Percentiles rank a stretch among this genome's conserved stretches.
phyloP scores from a whole-genome alignment of 225 moss, liverwort and hornwort genomes.

The Anthoceros angustus region DNA sequence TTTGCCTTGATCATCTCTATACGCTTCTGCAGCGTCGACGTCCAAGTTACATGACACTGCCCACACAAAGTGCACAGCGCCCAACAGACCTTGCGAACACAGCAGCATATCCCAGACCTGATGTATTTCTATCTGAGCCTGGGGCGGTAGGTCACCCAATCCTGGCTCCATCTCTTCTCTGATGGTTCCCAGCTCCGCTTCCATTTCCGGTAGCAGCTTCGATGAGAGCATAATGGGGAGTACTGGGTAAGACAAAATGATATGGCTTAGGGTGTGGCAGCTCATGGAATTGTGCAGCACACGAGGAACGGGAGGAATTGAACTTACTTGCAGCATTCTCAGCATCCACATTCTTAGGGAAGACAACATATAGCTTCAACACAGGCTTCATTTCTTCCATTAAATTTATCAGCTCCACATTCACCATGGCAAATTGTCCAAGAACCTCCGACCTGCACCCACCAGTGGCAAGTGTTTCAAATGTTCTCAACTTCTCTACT shows the following conservation, averaged over 20 bases:
- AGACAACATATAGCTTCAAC: conserved; percentile 75
- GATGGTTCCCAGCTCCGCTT: conserved; percentile 52
- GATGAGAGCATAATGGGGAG: conserved; percentile 95
- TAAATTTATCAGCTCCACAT: conserved; percentile 76
- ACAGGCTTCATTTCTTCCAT: conserved; percentile 94
- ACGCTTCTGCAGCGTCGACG: conserved; percentile 46
- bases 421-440: conserved; percentile 96
- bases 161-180: conserved; percentile 70
- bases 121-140: conserved; percentile 61
- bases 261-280: neutral
- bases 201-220: conserved; percentile 95
- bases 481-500: neutral
- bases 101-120: conserved; percentile 30
- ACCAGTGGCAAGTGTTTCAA: neutral
- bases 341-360: conserved; percentile 81
- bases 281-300: neutral
- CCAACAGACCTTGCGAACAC: neutral
- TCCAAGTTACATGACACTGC: neutral
- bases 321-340: conserved; percentile 72
- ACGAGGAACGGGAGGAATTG: neutral
- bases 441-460: conserved; percentile 73
- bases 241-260: conserved; percentile 35
- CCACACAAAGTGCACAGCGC: neutral
- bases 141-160: conserved; percentile 43
- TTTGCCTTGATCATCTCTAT: conserved; percentile 73